Evolutionary conservation across 2,329 filamentous ascomycete species (phyloP).

Genomic region (Fusarium phyllophilum): DNA sequence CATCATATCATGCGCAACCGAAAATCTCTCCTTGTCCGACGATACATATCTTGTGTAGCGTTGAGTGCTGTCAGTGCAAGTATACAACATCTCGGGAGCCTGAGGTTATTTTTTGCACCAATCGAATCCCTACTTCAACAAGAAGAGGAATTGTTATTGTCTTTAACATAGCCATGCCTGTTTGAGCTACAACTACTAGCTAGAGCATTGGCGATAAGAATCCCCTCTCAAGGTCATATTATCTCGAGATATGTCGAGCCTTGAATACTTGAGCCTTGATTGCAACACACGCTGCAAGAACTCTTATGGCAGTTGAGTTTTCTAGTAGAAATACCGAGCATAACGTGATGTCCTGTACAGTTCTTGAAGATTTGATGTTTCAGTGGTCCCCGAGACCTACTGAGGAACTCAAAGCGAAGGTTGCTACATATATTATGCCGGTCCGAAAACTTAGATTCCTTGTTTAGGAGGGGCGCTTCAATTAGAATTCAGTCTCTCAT

Average conservation of each 20-base stretch:
- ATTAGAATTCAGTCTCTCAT: background rate
- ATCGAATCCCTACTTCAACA: background rate
- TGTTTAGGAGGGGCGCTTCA: too few relatives aligned
- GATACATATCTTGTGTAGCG: background rate
- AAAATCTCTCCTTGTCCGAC: background rate
- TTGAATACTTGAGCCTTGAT: too few relatives aligned
- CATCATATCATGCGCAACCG: background rate
- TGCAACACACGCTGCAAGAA: background rate
- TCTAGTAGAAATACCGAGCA: background rate
- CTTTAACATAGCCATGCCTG: background rate
- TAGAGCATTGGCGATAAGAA: background rate
- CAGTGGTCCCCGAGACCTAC: too few relatives aligned
- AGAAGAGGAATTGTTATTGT: background rate
- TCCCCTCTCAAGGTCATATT: too few relatives aligned
- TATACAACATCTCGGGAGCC: background rate
- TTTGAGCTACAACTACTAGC: background rate
- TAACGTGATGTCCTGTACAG: background rate
- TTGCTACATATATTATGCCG: too few relatives aligned
- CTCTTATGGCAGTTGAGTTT: background rate
- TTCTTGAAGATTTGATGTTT: background rate
- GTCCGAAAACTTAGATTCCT: rapidly evolving
- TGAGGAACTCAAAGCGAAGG: background rate
- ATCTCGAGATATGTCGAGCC: background rate
- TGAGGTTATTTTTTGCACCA: background rate
- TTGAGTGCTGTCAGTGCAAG: background rate